Base-by-base conservation (phyloP, 2,329 filamentous ascomycete species). In the Fusarium globosum region DNA sequence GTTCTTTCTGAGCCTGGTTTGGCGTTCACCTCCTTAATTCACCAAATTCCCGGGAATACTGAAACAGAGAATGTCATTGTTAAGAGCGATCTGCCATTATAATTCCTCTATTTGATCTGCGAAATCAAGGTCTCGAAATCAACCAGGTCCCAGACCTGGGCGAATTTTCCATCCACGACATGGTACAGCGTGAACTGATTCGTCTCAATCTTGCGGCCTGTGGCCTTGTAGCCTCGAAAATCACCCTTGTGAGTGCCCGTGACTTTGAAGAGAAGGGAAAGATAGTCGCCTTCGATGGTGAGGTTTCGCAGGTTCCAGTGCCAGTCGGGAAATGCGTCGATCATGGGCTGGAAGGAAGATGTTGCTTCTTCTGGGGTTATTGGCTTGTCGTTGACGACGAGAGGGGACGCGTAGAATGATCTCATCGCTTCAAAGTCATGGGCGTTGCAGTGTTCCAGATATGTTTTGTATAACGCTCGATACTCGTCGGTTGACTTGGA, bases 281-380 rank as follows among this genome's bases (percentile, higher is more conserved):
- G 46, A 6, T 53, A 68, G 1, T 68, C 46, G 4, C 65, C 53
- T 5, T 68, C 41, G 23, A 53, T 53, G 3, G 18, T 33, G 12
- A 68, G 28, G 7, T 59, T 65, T 60, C 55, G 18, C 5, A 68
- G 3, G 3, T 53, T 36, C 63, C 63, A 68, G 8, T 68, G 57
- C 65, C 65, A 68, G 11, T 68, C 65, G 3, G 63, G 63, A n/a
- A 68, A 68, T 15, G 65, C 65, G 4, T 41, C 55, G 15, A 68
- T 30, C 30, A 61, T 21, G 16, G 65, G 65, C 2, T 48, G 33
- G 5, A 68, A 68, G 6, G 65, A 65, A 2, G 55, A 38, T 3
- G 58, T 60, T 13, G 26, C 65, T 11, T 61, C 14, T 30, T 61
- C 53, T 18, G 63, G 65, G 18, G 28, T 35, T 20, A 51, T n/a